Percentiles rank a stretch among this genome's conserved stretches.
phyloP scores from a whole-genome alignment of 225 moss, liverwort and hornwort genomes.

The Polytrichum formosum region DNA sequence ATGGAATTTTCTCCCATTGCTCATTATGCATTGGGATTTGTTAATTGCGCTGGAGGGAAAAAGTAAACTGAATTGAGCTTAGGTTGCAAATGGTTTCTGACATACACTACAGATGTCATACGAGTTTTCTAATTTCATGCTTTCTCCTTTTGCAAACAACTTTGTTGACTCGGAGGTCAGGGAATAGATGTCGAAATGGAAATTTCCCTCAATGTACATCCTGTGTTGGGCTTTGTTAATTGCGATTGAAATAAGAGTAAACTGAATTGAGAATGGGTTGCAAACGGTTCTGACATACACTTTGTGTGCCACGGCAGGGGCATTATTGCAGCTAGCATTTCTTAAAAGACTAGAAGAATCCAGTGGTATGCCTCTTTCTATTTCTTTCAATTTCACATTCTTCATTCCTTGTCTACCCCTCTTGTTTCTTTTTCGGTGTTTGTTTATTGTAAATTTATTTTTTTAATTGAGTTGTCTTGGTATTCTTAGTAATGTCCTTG shows the following conservation, averaged over 20 bases:
- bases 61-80: too few species aligned
- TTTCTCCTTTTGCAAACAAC: too few species aligned
- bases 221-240: too few species aligned
- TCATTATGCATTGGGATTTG: background rate
- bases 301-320: constrained; percentile 35
- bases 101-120: too few species aligned
- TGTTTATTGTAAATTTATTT: background rate
- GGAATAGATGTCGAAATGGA: too few species aligned
- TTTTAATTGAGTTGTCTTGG: too few species aligned
- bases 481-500: too few species aligned
- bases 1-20: background rate
- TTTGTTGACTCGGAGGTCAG: too few species aligned
- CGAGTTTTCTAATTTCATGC: too few species aligned
- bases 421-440: background rate
- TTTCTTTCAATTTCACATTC: background rate
- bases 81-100: too few species aligned
- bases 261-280: background rate
- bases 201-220: too few species aligned
- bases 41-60: background rate
- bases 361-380: constrained; percentile 30
- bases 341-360: constrained; percentile 58
- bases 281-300: background rate
- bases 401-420: background rate
- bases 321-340: constrained; percentile 54
- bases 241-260: background rate